Conservation (phyloP, 305 asterid genomes). For the Solanum hybrid region DNA sequence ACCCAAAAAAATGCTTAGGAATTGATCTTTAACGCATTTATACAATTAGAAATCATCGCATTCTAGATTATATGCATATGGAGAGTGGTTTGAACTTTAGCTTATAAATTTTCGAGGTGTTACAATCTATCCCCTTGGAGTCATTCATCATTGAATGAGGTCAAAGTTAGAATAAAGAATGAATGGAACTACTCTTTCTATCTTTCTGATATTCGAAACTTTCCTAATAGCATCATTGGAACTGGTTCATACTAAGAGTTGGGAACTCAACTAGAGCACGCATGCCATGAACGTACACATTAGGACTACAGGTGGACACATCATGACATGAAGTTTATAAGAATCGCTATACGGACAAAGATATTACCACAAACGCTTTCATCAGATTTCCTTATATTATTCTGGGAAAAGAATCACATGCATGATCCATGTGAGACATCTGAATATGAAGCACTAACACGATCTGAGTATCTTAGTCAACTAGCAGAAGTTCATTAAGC, state of each 20-base stretch:
- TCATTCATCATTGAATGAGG: background rate
- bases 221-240: background rate
- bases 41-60: too few relatives aligned
- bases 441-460: background rate
- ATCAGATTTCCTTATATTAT: background rate
- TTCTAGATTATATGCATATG: background rate
- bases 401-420: background rate
- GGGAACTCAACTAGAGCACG: background rate
- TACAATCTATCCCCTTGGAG: background rate
- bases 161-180: background rate
- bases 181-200: background rate
- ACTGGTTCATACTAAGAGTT: background rate
- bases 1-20: background rate
- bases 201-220: background rate
- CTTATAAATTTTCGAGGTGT: background rate
- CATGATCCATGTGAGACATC: background rate
- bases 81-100: background rate
- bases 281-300: background rate
- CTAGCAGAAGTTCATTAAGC: background rate
- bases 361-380: background rate
- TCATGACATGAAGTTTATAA: too few relatives aligned
- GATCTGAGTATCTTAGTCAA: too few relatives aligned
- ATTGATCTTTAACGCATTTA: background rate
- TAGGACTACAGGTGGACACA: background rate
- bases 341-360: background rate